Base-by-base conservation (phyloP, 768 basidiomycete genomes). In the Russula lepida region DNA sequence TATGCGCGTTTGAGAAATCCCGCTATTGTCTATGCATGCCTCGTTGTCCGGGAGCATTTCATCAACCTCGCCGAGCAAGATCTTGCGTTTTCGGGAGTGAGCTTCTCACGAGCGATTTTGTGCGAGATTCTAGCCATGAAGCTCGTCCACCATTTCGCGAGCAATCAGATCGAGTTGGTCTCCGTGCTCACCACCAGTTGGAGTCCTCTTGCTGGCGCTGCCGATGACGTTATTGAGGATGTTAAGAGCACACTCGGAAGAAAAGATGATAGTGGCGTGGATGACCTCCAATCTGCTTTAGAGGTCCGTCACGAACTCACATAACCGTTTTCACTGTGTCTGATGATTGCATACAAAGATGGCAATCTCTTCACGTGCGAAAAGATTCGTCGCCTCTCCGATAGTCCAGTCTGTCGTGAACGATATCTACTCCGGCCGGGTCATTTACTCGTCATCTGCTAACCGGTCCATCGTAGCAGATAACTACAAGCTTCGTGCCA, bases 61-160 rank as follows among this genome's bases (percentile, higher is more conserved):
- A 77, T 91, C 19, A 76, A 82, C 11, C 79, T 84, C 51, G 80
- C 84, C 3, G 83, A 83, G 27, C 76, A 78, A 3, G 85, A 94
- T 67, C 77, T 97, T 49, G 89, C 90, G 15, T 86, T 86, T 73
- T 81, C 90, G 9, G 83, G 80, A 17, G 78, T 97, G 57, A 86
- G 89, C 76, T 72, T 76, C 8, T 75, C 84, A 11, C 77, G 88
- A 43, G 94, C 92, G 4, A 84, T 79, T 32, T 78, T 95, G 11
- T 95, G 92, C 73, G 92, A 97, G 70, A 82, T 97, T 17, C 73
- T 97, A 21, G 92, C 95, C 9, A 84, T 92, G 77, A 97, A 97
- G 69, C 81, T 95, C 25, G 77, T 94, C 12, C 82, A 80, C 23
- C 79, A 79, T 33, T 94, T 89, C 68, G 85, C 89, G 1, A 80